These are phyloP conservation scores for Suillus brevipes DNA, from an alignment of 768 basidiomycete species.

Conservation along the genomic window DNA sequence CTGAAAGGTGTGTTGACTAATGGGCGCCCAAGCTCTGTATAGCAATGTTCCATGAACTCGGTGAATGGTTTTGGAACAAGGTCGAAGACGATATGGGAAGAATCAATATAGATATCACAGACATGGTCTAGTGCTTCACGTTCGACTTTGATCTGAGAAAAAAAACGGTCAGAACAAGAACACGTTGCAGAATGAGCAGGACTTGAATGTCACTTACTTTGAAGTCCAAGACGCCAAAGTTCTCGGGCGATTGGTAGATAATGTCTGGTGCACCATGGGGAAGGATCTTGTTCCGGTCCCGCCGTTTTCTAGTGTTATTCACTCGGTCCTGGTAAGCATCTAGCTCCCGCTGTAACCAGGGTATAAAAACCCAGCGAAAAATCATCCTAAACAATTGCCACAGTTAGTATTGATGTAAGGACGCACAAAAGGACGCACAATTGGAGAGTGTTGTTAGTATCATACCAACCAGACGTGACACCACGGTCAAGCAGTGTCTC, in stretches of 20 bases:
- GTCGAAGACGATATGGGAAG: constrained; percentile 27
- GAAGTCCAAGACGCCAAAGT: not conserved
- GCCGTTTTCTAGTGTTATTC: no score
- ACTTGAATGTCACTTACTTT: not conserved
- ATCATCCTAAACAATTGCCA: no score
- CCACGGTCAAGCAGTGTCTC: no score
- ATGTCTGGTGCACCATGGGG: not conserved
- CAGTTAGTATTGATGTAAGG: no score
- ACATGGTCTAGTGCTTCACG: not conserved
- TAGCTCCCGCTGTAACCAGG: no score
- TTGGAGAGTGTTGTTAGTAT: no score
- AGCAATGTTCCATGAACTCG: constrained; percentile 18
- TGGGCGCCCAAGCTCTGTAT: constrained; percentile 26
- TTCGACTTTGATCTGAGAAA: not conserved
- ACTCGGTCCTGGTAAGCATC: no score
- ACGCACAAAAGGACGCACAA: no score
- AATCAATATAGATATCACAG: not conserved
- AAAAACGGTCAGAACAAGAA: not conserved
- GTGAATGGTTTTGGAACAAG: constrained; percentile 35
- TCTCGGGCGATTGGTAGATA: not conserved
- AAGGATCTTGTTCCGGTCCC: not conserved
- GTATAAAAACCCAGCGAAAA: no score
- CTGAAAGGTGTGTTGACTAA: constrained; percentile 12
- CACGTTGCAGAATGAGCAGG: not conserved
- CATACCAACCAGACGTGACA: no score